A percentile compares a stretch with the other conserved stretches of the same genome.
Conservation (phyloP, 495 filamentous ascomycete genomes). For the Daldinia decipiens region DNA sequence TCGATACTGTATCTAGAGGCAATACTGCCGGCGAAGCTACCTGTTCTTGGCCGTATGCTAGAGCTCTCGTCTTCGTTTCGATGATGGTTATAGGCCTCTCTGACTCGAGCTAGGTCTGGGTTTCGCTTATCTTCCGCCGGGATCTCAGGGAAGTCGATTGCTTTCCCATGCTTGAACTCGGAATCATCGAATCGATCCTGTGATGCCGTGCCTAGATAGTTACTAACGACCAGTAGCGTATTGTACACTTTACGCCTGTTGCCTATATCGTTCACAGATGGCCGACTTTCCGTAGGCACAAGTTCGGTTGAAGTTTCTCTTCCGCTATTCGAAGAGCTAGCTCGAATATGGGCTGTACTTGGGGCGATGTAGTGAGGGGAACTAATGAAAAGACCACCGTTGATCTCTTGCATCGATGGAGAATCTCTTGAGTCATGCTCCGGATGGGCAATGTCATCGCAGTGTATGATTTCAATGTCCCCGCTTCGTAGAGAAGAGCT, state of each 20-base stretch:
- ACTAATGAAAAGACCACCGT: background rate
- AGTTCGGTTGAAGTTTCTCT: conserved; percentile 13
- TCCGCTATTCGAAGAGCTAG: conserved; percentile 11
- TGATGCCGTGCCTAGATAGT: conserved; percentile 54
- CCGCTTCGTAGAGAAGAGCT: conserved; percentile 5
- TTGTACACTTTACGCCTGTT: conserved; percentile 56
- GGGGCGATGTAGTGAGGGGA: conserved; percentile 10
- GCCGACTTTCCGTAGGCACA: background rate
- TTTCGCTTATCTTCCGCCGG: conserved; percentile 62
- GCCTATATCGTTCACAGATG: conserved; percentile 38
- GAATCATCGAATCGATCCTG: conserved; percentile 57
- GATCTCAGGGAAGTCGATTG: conserved; percentile 60
- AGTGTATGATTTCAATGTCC: conserved; percentile 2
- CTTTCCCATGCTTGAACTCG: conserved; percentile 56
- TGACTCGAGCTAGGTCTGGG: conserved; percentile 49
- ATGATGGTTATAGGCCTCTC: conserved; percentile 51
- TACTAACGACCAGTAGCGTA: conserved; percentile 47
- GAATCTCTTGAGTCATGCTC: conserved; percentile 4
- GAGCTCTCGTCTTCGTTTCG: conserved; percentile 35
- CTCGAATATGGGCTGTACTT: conserved; percentile 5
- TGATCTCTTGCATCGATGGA: conserved; percentile 1
- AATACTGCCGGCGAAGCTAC: conserved; percentile 45
- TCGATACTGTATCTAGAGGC: conserved; percentile 32
- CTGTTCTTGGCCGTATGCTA: conserved; percentile 30
- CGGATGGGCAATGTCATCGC: background rate